Evolutionary conservation across 1,284 basidiomycete species (phyloP).

Genomic region (Malassezia brasiliensis): DNA sequence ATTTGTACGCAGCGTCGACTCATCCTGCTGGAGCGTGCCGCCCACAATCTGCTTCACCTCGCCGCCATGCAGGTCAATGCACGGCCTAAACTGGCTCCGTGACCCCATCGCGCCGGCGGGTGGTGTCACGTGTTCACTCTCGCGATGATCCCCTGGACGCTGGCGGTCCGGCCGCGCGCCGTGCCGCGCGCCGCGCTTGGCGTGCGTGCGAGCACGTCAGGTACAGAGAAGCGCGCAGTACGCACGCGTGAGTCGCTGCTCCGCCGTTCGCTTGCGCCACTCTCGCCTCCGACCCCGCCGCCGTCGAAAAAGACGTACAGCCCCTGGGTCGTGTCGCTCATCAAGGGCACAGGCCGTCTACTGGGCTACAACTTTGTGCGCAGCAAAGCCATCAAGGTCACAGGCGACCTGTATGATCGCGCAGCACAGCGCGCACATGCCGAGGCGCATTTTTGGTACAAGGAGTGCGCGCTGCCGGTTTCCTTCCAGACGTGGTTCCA

Average conservation of each 20-base stretch:
- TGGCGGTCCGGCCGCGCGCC: neutral
- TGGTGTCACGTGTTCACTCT: neutral
- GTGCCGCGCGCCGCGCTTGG: neutral
- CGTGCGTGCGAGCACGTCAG: slow-evolving; percentile 7
- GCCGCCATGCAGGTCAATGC: slow-evolving; percentile 77
- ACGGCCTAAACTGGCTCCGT: slow-evolving; percentile 65
- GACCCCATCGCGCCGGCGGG: neutral
- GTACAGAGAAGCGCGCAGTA: slow-evolving; percentile 5
- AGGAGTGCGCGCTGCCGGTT: slow-evolving; percentile 71
- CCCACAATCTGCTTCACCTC: slow-evolving; percentile 95
- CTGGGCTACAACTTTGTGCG: slow-evolving; percentile 54
- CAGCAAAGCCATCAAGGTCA: slow-evolving; percentile 53
- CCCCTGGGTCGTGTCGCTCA: slow-evolving; percentile 31
- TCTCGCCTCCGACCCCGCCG: slow-evolving; percentile 33
- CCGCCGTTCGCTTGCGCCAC: slow-evolving; percentile 23
- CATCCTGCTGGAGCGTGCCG: slow-evolving; percentile 61
- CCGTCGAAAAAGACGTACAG: slow-evolving; percentile 24
- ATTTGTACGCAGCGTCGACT: slow-evolving; percentile 64
- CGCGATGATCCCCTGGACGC: neutral
- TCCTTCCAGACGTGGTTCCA: slow-evolving; percentile 98
- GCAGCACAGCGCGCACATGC: slow-evolving; percentile 51
- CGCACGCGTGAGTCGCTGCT: slow-evolving; percentile 15
- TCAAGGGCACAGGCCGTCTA: slow-evolving; percentile 50
- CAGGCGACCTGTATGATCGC: slow-evolving; percentile 54
- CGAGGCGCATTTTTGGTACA: slow-evolving; percentile 42